Evolutionary conservation across 2,329 filamentous ascomycete species (phyloP).

Genomic region (Sporothrix curviconia): DNA sequence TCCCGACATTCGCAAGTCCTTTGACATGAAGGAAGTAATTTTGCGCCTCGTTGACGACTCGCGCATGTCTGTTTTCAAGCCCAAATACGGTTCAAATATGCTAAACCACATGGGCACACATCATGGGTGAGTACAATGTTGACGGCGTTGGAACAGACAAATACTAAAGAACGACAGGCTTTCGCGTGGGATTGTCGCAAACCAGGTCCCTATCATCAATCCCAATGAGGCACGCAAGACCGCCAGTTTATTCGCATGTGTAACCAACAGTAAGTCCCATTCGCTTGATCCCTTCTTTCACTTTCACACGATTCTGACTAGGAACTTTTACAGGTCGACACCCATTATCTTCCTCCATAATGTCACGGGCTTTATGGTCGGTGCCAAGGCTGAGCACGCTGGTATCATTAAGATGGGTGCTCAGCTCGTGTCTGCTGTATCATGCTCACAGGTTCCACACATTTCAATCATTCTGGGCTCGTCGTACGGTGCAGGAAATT

Average conservation of each 20-base stretch:
- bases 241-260: slow-evolving; percentile 38
- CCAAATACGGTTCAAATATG: slow-evolving; percentile 32
- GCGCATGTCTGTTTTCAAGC: slow-evolving; percentile 33
- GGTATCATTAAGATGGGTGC: slow-evolving; percentile 39
- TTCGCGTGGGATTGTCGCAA: slow-evolving; percentile 34
- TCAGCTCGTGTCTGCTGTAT: slow-evolving; percentile 39
- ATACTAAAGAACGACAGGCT: no score
- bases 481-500: slow-evolving; percentile 41
- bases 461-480: slow-evolving; percentile 39
- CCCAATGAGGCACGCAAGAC: slow-evolving; percentile 34
- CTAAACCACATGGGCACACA: slow-evolving; percentile 34
- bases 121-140: no score
- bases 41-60: slow-evolving; percentile 37
- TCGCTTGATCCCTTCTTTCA: slow-evolving; percentile 19
- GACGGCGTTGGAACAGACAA: no score
- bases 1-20: slow-evolving; percentile 30
- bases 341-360: slow-evolving; percentile 42
- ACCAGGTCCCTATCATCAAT: slow-evolving; percentile 35
- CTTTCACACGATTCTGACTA: no score
- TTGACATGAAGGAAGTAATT: slow-evolving; percentile 31
- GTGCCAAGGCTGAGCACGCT: slow-evolving; percentile 36
- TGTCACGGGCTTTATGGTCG: slow-evolving; percentile 44
- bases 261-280: slow-evolving; percentile 33
- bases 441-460: slow-evolving; percentile 36
- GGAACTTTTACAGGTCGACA: no score